phyloP scores from a whole-genome alignment of 2,329 filamentous ascomycete genomes.

The Alternaria sp. region DNA sequence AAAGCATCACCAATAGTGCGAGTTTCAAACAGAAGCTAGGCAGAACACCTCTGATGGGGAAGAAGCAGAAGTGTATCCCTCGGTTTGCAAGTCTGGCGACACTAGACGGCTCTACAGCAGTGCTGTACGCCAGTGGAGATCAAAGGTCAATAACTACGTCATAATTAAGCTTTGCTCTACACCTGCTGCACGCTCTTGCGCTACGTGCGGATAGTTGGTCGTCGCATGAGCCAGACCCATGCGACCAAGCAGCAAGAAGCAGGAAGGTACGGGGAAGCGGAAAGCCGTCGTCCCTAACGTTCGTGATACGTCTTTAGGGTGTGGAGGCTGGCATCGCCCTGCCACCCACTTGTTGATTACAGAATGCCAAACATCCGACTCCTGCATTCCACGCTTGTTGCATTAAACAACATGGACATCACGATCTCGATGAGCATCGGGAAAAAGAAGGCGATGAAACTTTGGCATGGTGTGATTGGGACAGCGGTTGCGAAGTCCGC shows the following conservation, averaged over 20 bases:
- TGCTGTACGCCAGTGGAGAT: not conserved
- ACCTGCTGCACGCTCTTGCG: not conserved
- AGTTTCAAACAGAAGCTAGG: not conserved
- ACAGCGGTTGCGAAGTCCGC: not conserved
- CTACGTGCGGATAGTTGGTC: not conserved
- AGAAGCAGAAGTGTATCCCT: not conserved
- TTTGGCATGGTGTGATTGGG: conserved; percentile 1
- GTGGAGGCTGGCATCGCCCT: not conserved
- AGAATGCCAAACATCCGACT: not conserved
- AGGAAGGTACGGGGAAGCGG: not conserved
- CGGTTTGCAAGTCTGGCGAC: not conserved
- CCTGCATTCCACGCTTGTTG: not conserved
- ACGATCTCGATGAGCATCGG: conserved; percentile 7
- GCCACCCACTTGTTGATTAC: not conserved
- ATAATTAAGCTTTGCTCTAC: not conserved
- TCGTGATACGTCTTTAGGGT: not conserved
- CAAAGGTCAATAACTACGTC: not conserved
- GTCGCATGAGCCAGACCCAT: not conserved
- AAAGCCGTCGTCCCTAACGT: not conserved
- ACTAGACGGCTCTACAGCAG: not conserved
- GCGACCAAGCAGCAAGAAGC: not conserved
- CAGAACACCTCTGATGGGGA: not conserved
- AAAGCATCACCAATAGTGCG: not conserved
- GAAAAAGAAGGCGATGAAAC: conserved; percentile 8
- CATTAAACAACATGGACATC: not conserved